Evolutionary conservation across 495 filamentous ascomycete genomes (phyloP), one percentile per base, ranked within the genome.

Genomic region (Chaetomidium leptoderma): DNA sequence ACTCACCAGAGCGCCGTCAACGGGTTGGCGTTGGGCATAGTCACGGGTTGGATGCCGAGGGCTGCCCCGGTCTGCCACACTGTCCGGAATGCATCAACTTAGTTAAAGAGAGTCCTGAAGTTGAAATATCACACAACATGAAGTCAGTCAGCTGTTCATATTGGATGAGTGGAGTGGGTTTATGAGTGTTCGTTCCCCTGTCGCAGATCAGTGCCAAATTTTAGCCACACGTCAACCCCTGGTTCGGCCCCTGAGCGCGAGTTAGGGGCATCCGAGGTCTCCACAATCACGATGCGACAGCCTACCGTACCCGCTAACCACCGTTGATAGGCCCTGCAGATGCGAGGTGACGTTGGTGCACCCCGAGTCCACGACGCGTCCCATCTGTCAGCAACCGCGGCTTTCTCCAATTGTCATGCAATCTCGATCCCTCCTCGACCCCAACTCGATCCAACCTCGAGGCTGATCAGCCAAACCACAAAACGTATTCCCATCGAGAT

Each of bases 1-100:
- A 27, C 70, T 68, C 59, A 78, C 75, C 72, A 74, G 52, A 78
- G 55, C 39, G 72, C 68, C 42, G 73, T 67, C 46, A 74, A 63
- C 53, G 70, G 70, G 63, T 66, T 68, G 52, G 70, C 61, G 62
- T 70, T 62, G 29, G 24, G 45, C 19, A 30, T 19, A 13, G 17
- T 43, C 36, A 32, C 17, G 33, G 36, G 46, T 19, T 42, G 30
- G 39, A 36, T n/a, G 33, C 6, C 23, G 54, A 6, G 45, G 36
- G 46, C 35, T 32, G 29, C 27, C 44, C 44, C 54, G 21, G 54
- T 36, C 24, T 23, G 44, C 35, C 23, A 17, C 23, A 17, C 11
- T 14, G 13, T 4, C n/a, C 10, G 32, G 19, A 24, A 40, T 5
- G 26, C 55, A 58, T 58, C 37, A 44, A 51, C 46, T 29, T 26